Percentiles rank a stretch among this genome's conserved stretches.
phyloP scores from a whole-genome alignment of 2,329 filamentous ascomycete genomes.

The Pseudomassariella vexata region DNA sequence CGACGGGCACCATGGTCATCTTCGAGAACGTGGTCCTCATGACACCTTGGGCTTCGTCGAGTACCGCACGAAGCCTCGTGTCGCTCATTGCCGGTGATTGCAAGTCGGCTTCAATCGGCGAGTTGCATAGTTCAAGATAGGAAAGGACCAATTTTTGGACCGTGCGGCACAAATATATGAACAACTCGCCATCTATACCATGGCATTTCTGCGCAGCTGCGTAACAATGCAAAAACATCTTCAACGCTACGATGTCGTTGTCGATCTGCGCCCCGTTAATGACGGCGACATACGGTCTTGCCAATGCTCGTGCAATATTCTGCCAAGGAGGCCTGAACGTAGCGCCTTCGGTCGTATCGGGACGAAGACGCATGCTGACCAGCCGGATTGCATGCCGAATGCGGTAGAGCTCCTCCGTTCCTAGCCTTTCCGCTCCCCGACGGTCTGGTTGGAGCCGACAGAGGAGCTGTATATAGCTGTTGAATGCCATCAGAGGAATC shows the following conservation, averaged over 20 bases:
- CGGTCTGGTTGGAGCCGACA: constrained; percentile 32
- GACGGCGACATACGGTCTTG: constrained; percentile 24
- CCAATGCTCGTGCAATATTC: constrained; percentile 32
- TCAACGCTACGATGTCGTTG: constrained; percentile 23
- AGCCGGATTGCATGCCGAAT: constrained; percentile 31
- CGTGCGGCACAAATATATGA: constrained; percentile 29
- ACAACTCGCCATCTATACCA: constrained; percentile 28
- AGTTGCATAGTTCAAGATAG: constrained; percentile 8
- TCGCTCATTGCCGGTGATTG: neutral
- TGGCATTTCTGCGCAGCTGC: constrained; percentile 18
- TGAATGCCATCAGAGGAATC: constrained; percentile 33
- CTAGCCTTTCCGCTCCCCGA: constrained; percentile 13
- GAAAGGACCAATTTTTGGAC: constrained; percentile 23
- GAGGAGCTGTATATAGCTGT: constrained; percentile 46
- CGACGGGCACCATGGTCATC: constrained; percentile 20
- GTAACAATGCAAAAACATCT: constrained; percentile 25
- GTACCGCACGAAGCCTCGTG: neutral
- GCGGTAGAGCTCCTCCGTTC: constrained; percentile 12
- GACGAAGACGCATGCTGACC: constrained; percentile 18
- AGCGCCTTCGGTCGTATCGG: constrained; percentile 17
- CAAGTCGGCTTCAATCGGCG: neutral
- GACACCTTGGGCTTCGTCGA: constrained; percentile 1
- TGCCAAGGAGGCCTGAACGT: constrained; percentile 36
- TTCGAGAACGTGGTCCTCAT: constrained; percentile 11
- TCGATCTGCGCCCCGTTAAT: constrained; percentile 14